Base-by-base conservation (phyloP, 768 basidiomycete species). In the Termitomyces sp. region DNA sequence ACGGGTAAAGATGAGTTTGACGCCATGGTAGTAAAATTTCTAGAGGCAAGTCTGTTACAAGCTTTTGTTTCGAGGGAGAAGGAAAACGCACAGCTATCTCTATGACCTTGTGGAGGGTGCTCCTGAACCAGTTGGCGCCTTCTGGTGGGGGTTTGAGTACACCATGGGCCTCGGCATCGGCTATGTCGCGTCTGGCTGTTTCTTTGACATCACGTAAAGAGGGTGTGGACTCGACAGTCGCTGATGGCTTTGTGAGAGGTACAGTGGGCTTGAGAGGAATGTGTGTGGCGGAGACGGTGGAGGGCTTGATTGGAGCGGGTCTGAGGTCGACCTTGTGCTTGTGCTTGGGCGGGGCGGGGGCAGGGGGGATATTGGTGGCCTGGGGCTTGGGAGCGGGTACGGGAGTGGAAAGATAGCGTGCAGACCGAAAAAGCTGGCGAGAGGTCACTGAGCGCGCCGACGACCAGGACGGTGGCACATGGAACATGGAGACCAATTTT, bases 1-100 rank as follows among this genome's bases (percentile, higher is more conserved):
- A 63, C 93, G 83, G 40, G 79, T 78, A 67, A 84, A 82, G 63
- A 94, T 85, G 61, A 89, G 79, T 72, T 87, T 91, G 60, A 90
- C 76, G 32, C 92, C 93, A 40, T 84, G 79, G 67, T 78, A 87
- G 74, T 95, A 95, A 73, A 95, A 95, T 88, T 92, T 92, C 88
- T 88, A 67, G 25, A 10, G 32, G 29, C 12, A 40, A n/a, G 5
- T 36, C 15, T 51, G 52, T 25, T 37, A 29, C 29, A 56, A 60
- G 29, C 11, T 49, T 29, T 37, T 25, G 54, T 5, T 20, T 48
- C 20, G 71, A 15, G 50, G 9, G 25, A 36, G 0, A 20, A 34
- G 15, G 36, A 9, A 20, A 29, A 73, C 77, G 49, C 63, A 81
- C 80, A 45, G 76, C 76, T 38, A 85, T 75, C 65, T 83, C 73